These are phyloP conservation scores for Allantophomopsis cytisporea DNA, from an alignment of 2,329 filamentous ascomycete genomes.

Conservation along the genomic window DNA sequence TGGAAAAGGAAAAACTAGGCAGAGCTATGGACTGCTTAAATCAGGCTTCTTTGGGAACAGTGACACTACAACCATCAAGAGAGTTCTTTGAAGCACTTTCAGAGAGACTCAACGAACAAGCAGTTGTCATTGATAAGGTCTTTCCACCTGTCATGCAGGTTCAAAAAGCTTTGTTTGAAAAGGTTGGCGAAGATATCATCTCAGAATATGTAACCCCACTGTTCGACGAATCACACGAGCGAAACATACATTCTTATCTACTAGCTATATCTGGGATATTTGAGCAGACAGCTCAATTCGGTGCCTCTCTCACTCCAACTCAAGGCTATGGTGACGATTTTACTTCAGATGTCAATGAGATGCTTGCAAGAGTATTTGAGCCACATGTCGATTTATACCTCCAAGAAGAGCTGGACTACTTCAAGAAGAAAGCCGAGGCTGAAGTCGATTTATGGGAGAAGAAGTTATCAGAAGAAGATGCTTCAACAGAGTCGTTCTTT, in stretches of 20 bases:
- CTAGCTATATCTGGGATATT: slow-evolving; percentile 81
- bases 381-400: slow-evolving; percentile 90
- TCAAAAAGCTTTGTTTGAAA: slow-evolving; percentile 67
- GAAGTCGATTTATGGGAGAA: slow-evolving; percentile 83
- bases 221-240: slow-evolving; percentile 75
- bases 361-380: slow-evolving; percentile 67
- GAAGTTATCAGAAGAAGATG: slow-evolving; percentile 81
- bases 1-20: slow-evolving; percentile 55
- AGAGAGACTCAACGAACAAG: slow-evolving; percentile 69
- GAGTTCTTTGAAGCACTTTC: slow-evolving; percentile 68
- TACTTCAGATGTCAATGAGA: slow-evolving; percentile 47
- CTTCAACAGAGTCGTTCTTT: slow-evolving; percentile 80
- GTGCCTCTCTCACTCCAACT: slow-evolving; percentile 55
- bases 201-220: slow-evolving; percentile 76
- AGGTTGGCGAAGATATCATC: slow-evolving; percentile 68
- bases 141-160: slow-evolving; percentile 62
- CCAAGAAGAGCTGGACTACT: slow-evolving; percentile 79
- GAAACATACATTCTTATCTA: slow-evolving; percentile 64
- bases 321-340: slow-evolving; percentile 47
- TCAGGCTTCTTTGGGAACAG: slow-evolving; percentile 44
- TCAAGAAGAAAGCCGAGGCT: slow-evolving; percentile 60
- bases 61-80: slow-evolving; percentile 69
- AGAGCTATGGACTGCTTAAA: slow-evolving; percentile 75
- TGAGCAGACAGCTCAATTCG: slow-evolving; percentile 71
- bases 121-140: slow-evolving; percentile 64